Percentiles rank a stretch among this genome's conserved stretches.
phyloP scores from a whole-genome alignment of 1,139 yeast species.

The Blastobotrys capitulatus region DNA sequence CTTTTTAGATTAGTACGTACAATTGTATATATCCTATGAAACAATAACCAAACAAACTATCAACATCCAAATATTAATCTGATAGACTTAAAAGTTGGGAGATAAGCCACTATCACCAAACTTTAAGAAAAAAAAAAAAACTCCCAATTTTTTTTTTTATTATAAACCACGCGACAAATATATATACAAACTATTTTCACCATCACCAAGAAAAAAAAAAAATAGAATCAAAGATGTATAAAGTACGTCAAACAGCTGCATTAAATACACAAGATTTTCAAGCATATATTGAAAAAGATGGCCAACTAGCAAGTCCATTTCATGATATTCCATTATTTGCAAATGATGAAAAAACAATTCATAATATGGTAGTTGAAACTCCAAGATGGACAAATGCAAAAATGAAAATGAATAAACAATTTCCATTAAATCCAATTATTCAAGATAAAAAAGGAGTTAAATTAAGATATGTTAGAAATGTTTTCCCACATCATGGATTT shows the following conservation, averaged over 20 bases:
- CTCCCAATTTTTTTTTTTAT: too few species aligned
- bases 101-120: too few species aligned
- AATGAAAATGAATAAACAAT: constrained; percentile 76
- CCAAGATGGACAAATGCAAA: constrained; percentile 96
- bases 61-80: too few species aligned
- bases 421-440: constrained; percentile 76
- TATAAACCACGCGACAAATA: too few species aligned
- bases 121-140: too few species aligned
- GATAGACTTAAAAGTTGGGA: too few species aligned
- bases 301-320: constrained; percentile 67
- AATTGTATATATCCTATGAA: too few species aligned
- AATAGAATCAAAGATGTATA: constrained; percentile 18
- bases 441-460: constrained; percentile 93
- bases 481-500: constrained; percentile 95
- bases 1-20: too few species aligned
- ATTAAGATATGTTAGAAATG: constrained; percentile 77
- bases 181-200: too few species aligned
- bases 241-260: constrained; percentile 74
- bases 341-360: constrained; percentile 56
- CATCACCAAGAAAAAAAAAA: not conserved
- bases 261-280: constrained; percentile 88
- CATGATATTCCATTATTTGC: constrained; percentile 78
- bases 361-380: constrained; percentile 88
- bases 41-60: too few species aligned
- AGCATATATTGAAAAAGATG: constrained; percentile 66